Conservation (phyloP, 129 eudicot species). For the Cynara cardunculus region DNA sequence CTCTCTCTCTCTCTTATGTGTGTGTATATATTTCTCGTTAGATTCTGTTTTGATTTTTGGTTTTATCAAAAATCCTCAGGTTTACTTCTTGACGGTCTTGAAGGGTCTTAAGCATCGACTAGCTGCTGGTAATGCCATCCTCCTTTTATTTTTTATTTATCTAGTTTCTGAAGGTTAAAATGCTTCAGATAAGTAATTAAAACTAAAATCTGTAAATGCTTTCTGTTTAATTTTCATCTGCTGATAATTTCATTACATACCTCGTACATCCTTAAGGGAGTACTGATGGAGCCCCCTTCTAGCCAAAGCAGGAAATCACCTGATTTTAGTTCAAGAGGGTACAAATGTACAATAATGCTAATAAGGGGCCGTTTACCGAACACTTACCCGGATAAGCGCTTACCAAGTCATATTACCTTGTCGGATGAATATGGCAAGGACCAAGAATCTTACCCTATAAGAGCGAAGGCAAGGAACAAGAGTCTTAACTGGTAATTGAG, state of each 20-base stretch:
- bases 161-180: conserved; percentile 2
- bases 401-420: too few species aligned
- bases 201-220: background rate
- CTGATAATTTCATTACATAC: background rate
- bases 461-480: too few species aligned
- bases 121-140: conserved; percentile 72
- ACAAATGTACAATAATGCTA: too few species aligned
- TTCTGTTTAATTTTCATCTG: background rate
- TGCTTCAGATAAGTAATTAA: background rate
- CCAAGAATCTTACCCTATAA: too few species aligned
- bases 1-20: background rate
- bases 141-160: background rate
- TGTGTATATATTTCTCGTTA: background rate
- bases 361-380: too few species aligned
- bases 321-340: background rate
- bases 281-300: background rate
- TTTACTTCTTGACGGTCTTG: conserved; percentile 87
- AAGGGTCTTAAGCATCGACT: conserved; percentile 96
- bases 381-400: too few species aligned
- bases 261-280: background rate
- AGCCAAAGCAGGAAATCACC: background rate
- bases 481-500: too few species aligned
- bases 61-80: conserved; percentile 48
- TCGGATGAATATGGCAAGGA: too few species aligned
- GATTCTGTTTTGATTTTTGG: background rate